Evolutionary conservation across 495 filamentous ascomycete species (phyloP).

Genomic region (Xylaria nigripes): DNA sequence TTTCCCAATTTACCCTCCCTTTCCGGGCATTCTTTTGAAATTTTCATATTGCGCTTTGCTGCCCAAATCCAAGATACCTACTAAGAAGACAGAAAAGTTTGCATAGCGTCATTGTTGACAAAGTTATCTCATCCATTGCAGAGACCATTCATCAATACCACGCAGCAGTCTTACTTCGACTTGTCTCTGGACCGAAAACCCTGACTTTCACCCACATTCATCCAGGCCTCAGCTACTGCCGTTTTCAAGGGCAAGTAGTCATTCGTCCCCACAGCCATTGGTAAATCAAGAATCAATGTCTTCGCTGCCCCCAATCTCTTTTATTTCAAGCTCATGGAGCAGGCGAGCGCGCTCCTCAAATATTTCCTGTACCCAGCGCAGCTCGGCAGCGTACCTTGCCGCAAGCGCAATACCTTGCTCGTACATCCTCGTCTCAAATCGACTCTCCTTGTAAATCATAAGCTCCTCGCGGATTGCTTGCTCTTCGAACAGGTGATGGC

Average conservation of each 20-base stretch:
- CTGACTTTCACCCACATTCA: too few relatives aligned
- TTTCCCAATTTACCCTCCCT: too few relatives aligned
- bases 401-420: conserved; percentile 7
- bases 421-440: conserved; percentile 8
- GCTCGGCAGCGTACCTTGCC: conserved; percentile 21
- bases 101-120: too few relatives aligned
- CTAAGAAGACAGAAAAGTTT: too few relatives aligned
- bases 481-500: conserved; percentile 20
- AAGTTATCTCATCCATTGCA: too few relatives aligned
- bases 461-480: conserved; percentile 22
- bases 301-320: conserved; percentile 28
- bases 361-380: conserved; percentile 25
- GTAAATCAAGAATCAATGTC: conserved; percentile 23
- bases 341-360: conserved; percentile 23
- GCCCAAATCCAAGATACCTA: too few relatives aligned
- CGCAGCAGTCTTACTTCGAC: too few relatives aligned
- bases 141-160: too few relatives aligned
- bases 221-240: background rate
- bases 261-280: conserved; percentile 3
- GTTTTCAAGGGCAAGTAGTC: conserved; percentile 12
- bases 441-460: conserved; percentile 18
- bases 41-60: too few relatives aligned
- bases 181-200: too few relatives aligned
- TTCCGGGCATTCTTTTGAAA: too few relatives aligned
- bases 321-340: conserved; percentile 23